A percentile compares a stretch with the other conserved stretches of the same genome.
These are phyloP conservation scores for Phytophthora podocarpi DNA, from an alignment of 352 stramenopile genomes.

Conservation along the genomic window DNA sequence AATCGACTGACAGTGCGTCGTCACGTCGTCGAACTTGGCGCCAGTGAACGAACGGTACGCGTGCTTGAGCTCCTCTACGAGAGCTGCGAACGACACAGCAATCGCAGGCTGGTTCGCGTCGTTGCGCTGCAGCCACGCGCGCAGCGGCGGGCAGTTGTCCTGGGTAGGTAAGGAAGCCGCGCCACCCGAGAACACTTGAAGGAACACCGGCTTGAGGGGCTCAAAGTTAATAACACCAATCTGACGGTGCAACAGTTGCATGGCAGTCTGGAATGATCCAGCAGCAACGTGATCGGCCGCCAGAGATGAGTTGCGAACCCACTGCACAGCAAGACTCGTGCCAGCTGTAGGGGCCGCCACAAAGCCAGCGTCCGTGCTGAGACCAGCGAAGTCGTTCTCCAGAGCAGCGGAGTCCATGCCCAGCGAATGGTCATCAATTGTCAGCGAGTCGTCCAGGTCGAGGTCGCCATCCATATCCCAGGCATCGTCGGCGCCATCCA, in stretches of 20 bases:
- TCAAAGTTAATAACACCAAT: constrained; percentile 98
- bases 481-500: constrained; percentile 75
- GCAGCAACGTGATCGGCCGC: constrained; percentile 97
- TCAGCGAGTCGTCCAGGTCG: constrained; percentile 81
- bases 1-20: constrained; percentile 92
- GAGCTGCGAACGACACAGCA: constrained; percentile 86
- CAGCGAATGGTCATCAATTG: constrained; percentile 48
- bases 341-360: constrained; percentile 91
- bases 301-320: constrained; percentile 96
- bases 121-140: constrained; percentile 87
- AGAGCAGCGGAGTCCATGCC: constrained; percentile 52
- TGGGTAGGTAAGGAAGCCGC: constrained; percentile 86
- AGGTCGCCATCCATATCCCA: constrained; percentile 89
- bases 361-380: constrained; percentile 69
- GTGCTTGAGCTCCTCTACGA: constrained; percentile 94
- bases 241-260: constrained; percentile 98
- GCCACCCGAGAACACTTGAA: constrained; percentile 85
- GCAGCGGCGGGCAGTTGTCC: constrained; percentile 74
- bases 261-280: constrained; percentile 95
- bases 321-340: constrained; percentile 88
- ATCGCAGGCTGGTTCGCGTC: constrained; percentile 89
- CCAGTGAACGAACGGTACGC: constrained; percentile 97
- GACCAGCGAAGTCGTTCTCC: constrained; percentile 57
- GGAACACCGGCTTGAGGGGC: constrained; percentile 92
- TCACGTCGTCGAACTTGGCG: constrained; percentile 98